Base-by-base conservation (phyloP, 2,329 filamentous ascomycete species). In the Botrytis fabae region DNA sequence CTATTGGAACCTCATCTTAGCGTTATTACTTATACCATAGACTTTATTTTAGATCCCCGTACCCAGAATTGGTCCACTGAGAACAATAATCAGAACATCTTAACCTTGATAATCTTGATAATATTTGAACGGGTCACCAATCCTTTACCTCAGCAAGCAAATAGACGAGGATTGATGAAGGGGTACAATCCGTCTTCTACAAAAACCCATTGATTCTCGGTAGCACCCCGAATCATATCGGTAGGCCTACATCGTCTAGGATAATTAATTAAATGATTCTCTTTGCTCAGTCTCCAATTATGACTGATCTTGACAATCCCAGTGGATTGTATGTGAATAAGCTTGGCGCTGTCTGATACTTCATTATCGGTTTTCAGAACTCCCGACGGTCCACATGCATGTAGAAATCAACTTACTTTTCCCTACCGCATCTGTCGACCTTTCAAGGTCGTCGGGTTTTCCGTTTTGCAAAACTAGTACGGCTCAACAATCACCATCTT, bases 1-100 rank as follows among this genome's bases (percentile, higher is more conserved):
- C 35, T 68, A 68, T 68, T 68, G 64, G 46, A 54, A 57, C 48
- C 64, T 68, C 46, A 68, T 68, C 51, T 62, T 72, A 73, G 73
- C 70, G 70, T 74, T 12, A 63, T 64, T 71, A 68, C 25, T n/a
- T 40, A 40, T 68, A 68, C 25, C 35, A 54, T 38, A 62, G 60
- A 42, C 35, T 42, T 20, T 54, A 40, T 25, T 12, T 42, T 57
- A 28, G 35, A 68, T 68, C 64, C 64, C 46, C 64, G 64, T 54
- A 42, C 46, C 46, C 40, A 42, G 64, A 48, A 54, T 68, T 18
- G 10, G 38, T 40, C 25, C 48, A 40, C 51, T 16, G 60, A n/a
- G 60, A 62, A 40, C 25, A 42, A 57, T 28, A 57, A 32, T 57
- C 28, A 57, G n/a, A 28, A 62, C 38, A 40, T 62, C 7, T 42